Evolutionary conservation across 192 early-diverging fungal species (phyloP), one percentile per base, ranked within the genome.

Genomic region (Cetraspora pellucida): DNA sequence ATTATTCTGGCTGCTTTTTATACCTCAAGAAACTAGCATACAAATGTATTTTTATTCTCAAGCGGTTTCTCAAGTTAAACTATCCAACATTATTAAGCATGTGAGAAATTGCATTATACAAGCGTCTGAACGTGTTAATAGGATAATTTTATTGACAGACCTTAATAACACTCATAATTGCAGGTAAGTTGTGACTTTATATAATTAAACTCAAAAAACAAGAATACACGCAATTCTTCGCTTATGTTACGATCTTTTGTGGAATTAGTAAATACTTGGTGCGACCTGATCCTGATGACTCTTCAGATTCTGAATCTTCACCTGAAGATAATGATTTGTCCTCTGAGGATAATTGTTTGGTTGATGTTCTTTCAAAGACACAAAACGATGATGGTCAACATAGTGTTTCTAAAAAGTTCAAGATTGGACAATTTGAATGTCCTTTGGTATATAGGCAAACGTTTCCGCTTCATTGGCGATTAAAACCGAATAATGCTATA

Each of bases 391-490:
- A 37, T 37, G 37, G 37, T 7, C 37, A 37, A 37, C 37, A 6
- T n/a, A 72, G 52, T 7, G 77, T 74, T 9, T 71, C 81, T 50
- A 79, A 82, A 31, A 84, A 86, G 17, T 76, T 64, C n/a, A 64
- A 54, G 11, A 84, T 85, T 11, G 92, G 90, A 3, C 88, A 91
- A 63, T 93, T 95, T 80, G 87, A 89, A 10, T 95, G 94, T 59
- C 86, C 87, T 0, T 72, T 89, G 10, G 88, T 94, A 7, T 92
- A 89, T 73, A 81, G 80, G 31, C 85, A 85, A 47, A 74, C 72
- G 9, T 93, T 94, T 77, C 87, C 91, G 5, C 65, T 95, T 1
- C 93, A 95, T 77, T 93, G 91, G 89, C 85, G 94, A 21, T 82
- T 95, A 55, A 84, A 85, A 59, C 88, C 92, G 2, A 81, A 84